Conservation (phyloP, 345 rosid species). For the Excoecaria cochinchinensis region DNA sequence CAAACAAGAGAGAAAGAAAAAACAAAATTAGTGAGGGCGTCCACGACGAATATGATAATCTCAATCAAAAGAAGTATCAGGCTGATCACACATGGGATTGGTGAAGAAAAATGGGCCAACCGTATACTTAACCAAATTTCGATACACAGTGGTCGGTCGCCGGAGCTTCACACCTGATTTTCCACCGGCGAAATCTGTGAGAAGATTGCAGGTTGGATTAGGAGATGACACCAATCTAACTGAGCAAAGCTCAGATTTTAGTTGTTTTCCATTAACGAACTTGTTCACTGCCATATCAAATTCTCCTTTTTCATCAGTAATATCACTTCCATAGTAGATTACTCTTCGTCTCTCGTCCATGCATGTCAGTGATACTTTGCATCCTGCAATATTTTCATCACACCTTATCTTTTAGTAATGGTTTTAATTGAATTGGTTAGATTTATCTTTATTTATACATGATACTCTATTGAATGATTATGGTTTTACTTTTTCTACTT, state of each 20-base stretch:
- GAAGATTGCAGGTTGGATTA: slow-evolving; percentile 50
- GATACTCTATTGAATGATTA: no score
- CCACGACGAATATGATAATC: neutral
- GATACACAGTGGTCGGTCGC: slow-evolving; percentile 43
- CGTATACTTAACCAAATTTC: slow-evolving; percentile 42
- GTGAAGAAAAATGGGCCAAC: slow-evolving; percentile 63
- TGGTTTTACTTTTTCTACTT: no score
- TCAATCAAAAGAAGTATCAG: slow-evolving; percentile 30
- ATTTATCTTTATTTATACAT: no score
- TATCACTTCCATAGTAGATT: slow-evolving; percentile 56
- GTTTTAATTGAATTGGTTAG: no score
- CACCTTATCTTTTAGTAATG: no score
- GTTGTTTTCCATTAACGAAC: slow-evolving; percentile 43
- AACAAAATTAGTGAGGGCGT: slow-evolving; percentile 21
- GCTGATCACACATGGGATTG: slow-evolving; percentile 65
- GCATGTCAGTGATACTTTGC: slow-evolving; percentile 61
- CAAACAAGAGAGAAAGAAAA: neutral
- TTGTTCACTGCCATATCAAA: slow-evolving; percentile 46
- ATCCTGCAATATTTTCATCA: slow-evolving; percentile 36
- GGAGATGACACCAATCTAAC: slow-evolving; percentile 73
- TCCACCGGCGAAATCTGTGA: slow-evolving; percentile 67
- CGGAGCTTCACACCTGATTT: slow-evolving; percentile 52
- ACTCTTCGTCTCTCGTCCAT: slow-evolving; percentile 68
- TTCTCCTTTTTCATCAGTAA: slow-evolving; percentile 56
- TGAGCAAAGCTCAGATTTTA: slow-evolving; percentile 44